Conservation (phyloP, 1,139 yeast genomes). For the Kurtzmaniella quercitrusa region DNA sequence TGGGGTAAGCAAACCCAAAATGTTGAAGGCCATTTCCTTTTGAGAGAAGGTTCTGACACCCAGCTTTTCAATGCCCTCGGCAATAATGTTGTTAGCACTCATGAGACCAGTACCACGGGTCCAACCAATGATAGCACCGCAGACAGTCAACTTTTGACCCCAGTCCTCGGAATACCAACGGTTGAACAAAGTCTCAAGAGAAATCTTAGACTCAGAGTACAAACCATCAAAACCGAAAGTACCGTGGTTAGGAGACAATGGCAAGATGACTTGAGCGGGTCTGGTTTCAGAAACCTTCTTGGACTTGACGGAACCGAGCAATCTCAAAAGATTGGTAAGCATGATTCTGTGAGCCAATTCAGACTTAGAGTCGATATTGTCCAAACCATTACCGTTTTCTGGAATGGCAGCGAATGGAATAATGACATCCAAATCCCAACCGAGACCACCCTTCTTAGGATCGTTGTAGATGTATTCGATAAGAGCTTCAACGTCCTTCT, state of each 20-base stretch:
- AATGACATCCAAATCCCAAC: conserved; percentile 95
- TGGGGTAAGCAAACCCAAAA: conserved; percentile 89
- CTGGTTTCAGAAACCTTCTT: conserved; percentile 89
- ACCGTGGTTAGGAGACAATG: conserved; percentile 98
- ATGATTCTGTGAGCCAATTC: conserved; percentile 98
- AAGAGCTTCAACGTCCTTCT: conserved; percentile 85
- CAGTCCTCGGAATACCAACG: conserved; percentile 99
- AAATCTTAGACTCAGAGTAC: conserved; percentile 94
- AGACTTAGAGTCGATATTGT: conserved; percentile 87
- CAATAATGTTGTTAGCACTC: conserved; percentile 95
- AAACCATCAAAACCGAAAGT: conserved; percentile 97
- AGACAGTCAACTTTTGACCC: conserved; percentile 88
- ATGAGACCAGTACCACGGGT: conserved; percentile 99
- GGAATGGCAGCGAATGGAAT: conserved; percentile 99
- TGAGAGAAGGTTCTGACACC: conserved; percentile 98
- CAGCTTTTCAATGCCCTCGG: conserved; percentile 92
- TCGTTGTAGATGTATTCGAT: conserved; percentile 82
- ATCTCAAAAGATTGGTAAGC: conserved; percentile 91
- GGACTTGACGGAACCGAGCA: conserved; percentile 84
- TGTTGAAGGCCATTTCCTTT: conserved; percentile 98
- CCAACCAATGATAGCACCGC: conserved; percentile 99
- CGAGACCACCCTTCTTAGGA: conserved; percentile 82
- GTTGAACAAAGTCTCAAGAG: conserved; percentile 93
- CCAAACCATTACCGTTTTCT: conserved; percentile 95
- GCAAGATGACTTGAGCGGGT: conserved; percentile 96